A percentile compares a stretch with the other conserved stretches of the same genome.
These are phyloP conservation scores for Botryotinia calthae DNA, from an alignment of 2,329 filamentous ascomycete species.

Conservation along the genomic window DNA sequence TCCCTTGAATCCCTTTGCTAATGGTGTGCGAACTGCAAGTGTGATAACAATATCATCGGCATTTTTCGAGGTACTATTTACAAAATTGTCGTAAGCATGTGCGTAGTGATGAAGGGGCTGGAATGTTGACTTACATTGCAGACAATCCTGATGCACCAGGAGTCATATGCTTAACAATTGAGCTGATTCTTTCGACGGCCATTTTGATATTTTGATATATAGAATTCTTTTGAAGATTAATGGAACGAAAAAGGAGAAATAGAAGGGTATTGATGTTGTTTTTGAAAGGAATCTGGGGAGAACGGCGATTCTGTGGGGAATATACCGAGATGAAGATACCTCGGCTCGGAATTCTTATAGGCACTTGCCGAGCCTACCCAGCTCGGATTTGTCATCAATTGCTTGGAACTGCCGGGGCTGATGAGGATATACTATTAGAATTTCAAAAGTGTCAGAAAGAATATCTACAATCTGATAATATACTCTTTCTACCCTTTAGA, in stretches of 20 bases:
- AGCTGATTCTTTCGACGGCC: constrained; percentile 82
- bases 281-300: constrained; percentile 13
- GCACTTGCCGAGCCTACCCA: background rate
- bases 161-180: constrained; percentile 81
- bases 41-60: constrained; percentile 97
- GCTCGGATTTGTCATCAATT: background rate
- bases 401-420: no score
- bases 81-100: constrained; percentile 33
- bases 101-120: constrained; percentile 16
- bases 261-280: constrained; percentile 8
- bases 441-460: background rate
- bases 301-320: background rate
- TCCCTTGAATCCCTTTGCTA: constrained; percentile 86
- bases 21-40: constrained; percentile 81
- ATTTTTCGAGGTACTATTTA: constrained; percentile 77
- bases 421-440: background rate
- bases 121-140: constrained; percentile 64
- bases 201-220: constrained; percentile 47
- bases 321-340: constrained; percentile 5
- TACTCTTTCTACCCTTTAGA: background rate
- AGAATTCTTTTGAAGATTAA: background rate
- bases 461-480: background rate
- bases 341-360: constrained; percentile 1
- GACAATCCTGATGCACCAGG: constrained; percentile 69
- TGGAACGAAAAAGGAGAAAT: background rate